Evolutionary conservation across 129 eudicot genomes (phyloP).

Genomic region (Deinandra increscens): DNA sequence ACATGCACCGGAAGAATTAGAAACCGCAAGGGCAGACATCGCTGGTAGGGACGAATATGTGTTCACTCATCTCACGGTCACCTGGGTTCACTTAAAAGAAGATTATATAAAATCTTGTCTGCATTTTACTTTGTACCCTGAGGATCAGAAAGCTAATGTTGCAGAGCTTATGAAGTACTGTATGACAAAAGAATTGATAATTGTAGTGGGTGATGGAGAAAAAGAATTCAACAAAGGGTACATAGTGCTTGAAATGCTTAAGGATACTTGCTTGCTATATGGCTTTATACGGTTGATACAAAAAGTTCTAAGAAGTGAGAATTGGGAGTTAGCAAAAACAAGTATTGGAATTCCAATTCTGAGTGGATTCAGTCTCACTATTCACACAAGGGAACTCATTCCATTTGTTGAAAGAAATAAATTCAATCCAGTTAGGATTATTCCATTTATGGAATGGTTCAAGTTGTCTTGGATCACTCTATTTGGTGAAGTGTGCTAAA

Average conservation of each 20-base stretch:
- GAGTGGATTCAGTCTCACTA: no score
- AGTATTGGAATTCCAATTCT: no score
- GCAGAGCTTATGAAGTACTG: slow-evolving; percentile 48
- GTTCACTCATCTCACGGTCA: slow-evolving; percentile 35
- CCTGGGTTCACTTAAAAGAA: slow-evolving; percentile 36
- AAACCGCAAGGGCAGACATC: slow-evolving; percentile 31
- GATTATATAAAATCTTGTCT: slow-evolving; percentile 26
- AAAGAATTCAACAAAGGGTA: slow-evolving; percentile 38
- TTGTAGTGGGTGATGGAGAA: slow-evolving; percentile 32
- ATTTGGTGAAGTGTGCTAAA: no score
- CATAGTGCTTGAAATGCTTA: slow-evolving; percentile 38
- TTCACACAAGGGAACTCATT: no score
- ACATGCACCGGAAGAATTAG: slow-evolving; percentile 39
- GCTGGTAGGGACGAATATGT: slow-evolving; percentile 42
- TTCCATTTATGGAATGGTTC: no score
- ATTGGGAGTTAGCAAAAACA: no score
- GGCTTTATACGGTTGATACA: no score
- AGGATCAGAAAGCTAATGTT: slow-evolving; percentile 28
- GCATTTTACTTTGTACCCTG: slow-evolving; percentile 45
- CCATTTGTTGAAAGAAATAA: no score
- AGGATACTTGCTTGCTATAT: slow-evolving; percentile 46
- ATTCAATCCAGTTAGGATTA: no score
- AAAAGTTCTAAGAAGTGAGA: no score
- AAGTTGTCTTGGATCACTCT: no score
- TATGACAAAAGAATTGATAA: slow-evolving; percentile 43